Conservation (phyloP, 2,329 filamentous ascomycete species). For the Verticillium zaregamsianum region DNA sequence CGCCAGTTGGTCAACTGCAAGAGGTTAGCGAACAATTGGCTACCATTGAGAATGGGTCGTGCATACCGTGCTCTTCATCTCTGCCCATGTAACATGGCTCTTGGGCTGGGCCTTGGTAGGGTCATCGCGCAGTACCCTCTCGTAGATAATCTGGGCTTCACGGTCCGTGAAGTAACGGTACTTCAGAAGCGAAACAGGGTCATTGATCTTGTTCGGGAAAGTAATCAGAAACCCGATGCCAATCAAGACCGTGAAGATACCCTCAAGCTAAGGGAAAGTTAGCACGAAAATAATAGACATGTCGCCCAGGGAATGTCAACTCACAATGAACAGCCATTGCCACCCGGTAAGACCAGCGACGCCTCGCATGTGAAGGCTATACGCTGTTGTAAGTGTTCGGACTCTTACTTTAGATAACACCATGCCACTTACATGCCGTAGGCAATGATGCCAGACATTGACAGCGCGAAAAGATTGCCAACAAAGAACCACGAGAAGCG, state of each 20-base stretch:
- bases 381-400: not conserved
- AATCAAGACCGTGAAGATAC: conserved; percentile 28
- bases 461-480: conserved; percentile 37
- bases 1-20: conserved; percentile 31
- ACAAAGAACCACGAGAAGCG: conserved; percentile 40
- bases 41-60: not conserved
- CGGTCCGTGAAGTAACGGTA: conserved; percentile 26
- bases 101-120: conserved; percentile 27
- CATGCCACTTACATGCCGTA: conserved; percentile 29
- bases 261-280: conserved; percentile 22
- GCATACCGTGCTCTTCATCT: conserved; percentile 28
- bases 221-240: conserved; percentile 24
- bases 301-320: not conserved
- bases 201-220: conserved; percentile 22
- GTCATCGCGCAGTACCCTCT: conserved; percentile 27
- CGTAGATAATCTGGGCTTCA: conserved; percentile 27
- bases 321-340: conserved; percentile 11
- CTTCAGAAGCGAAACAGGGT: conserved; percentile 23
- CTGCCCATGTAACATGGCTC: conserved; percentile 23
- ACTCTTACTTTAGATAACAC: not conserved
- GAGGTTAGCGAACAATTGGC: not conserved
- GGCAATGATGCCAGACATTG: conserved; percentile 34
- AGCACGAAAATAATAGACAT: not conserved
- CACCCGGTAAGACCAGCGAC: conserved; percentile 7
- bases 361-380: conserved; percentile 25